Conservation (phyloP, 2,329 filamentous ascomycete genomes). For the Ophiostoma tasmaniense region DNA sequence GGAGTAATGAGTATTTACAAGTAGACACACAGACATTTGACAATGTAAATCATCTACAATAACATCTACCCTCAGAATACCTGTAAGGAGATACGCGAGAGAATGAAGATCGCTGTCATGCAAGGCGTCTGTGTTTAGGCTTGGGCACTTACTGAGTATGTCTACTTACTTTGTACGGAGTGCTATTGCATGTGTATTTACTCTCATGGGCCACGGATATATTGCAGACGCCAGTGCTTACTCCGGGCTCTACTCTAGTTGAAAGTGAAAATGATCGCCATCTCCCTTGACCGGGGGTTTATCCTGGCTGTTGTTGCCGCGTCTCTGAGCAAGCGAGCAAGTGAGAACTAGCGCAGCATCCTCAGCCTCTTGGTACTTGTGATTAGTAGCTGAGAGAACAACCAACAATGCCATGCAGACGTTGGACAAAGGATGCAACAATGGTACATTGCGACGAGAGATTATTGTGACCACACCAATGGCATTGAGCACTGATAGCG, state of each 20-base stretch:
- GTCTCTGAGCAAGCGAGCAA: neutral
- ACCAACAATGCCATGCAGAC: constrained; percentile 2
- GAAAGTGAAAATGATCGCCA: too few species aligned
- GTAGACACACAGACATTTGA: too few species aligned
- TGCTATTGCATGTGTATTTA: too few species aligned
- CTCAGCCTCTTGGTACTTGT: neutral
- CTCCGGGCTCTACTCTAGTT: too few species aligned
- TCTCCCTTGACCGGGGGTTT: too few species aligned
- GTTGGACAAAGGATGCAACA: neutral
- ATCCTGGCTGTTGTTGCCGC: neutral
- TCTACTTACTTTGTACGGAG: too few species aligned
- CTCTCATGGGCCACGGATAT: constrained; percentile 20
- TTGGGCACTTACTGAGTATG: too few species aligned
- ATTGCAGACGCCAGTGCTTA: too few species aligned
- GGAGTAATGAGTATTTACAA: too few species aligned
- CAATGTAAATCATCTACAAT: neutral
- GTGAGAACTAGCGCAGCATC: neutral
- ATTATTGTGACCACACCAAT: neutral
- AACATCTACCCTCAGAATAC: neutral
- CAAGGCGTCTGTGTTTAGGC: too few species aligned
- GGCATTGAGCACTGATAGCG: too few species aligned
- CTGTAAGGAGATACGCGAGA: neutral
- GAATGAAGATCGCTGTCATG: neutral
- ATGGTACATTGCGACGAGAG: neutral
- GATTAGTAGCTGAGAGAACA: neutral